Evolutionary conservation across 768 basidiomycete species (phyloP).

Genomic region (Lactarius vividus): DNA sequence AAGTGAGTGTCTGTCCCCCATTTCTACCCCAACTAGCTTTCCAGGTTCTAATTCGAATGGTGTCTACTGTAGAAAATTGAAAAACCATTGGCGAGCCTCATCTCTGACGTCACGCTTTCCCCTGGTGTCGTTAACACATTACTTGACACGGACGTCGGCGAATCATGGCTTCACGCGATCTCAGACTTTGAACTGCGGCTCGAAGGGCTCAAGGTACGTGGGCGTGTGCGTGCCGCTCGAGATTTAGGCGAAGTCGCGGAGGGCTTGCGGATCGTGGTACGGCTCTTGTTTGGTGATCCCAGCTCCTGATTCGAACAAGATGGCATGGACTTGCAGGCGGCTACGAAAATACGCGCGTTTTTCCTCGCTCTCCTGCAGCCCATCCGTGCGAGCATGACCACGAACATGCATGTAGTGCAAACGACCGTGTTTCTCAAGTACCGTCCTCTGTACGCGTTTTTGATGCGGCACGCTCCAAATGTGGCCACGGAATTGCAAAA

Average conservation of each 20-base stretch:
- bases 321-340: slow-evolving; percentile 52
- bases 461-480: slow-evolving; percentile 75
- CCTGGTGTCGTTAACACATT: slow-evolving; percentile 74
- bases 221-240: slow-evolving; percentile 82
- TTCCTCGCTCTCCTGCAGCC: slow-evolving; percentile 83
- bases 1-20: slow-evolving; percentile 52
- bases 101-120: slow-evolving; percentile 79
- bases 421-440: slow-evolving; percentile 84
- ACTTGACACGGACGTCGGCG: slow-evolving; percentile 80
- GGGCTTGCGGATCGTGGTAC: slow-evolving; percentile 83
- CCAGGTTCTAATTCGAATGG: slow-evolving; percentile 3
- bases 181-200: slow-evolving; percentile 78
- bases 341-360: slow-evolving; percentile 83
- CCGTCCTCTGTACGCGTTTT: slow-evolving; percentile 74
- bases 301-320: slow-evolving; percentile 2
- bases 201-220: slow-evolving; percentile 63
- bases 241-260: slow-evolving; percentile 83
- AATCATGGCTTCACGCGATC: slow-evolving; percentile 84
- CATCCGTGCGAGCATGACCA: slow-evolving; percentile 77
- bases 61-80: slow-evolving; percentile 68
- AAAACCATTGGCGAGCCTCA: slow-evolving; percentile 75
- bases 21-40: not conserved
- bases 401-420: slow-evolving; percentile 92
- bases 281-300: slow-evolving; percentile 31
- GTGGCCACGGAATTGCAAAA: slow-evolving; percentile 88